A percentile compares a stretch with the other conserved stretches of the same genome.
These are phyloP conservation scores for Silene uniflora DNA, from an alignment of 148 eudicot species.

Conservation along the genomic window DNA sequence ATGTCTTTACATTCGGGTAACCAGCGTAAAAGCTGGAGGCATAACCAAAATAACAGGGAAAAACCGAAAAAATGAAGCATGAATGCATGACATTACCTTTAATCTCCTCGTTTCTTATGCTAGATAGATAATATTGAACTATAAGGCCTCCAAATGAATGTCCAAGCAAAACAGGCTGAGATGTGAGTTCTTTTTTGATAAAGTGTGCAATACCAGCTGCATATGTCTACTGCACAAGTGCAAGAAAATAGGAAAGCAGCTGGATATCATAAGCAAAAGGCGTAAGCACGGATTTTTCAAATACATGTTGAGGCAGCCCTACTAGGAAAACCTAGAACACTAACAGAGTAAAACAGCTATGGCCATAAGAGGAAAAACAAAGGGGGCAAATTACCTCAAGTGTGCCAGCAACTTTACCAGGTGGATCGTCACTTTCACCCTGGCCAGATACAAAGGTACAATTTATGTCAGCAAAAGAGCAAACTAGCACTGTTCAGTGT, in stretches of 20 bases:
- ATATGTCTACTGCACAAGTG: conserved; percentile 79
- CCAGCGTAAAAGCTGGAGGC: background rate
- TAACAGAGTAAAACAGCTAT: background rate
- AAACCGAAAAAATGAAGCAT: conserved; percentile 3
- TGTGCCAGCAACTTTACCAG: conserved; percentile 68
- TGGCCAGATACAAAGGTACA: conserved; percentile 28
- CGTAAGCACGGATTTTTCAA: background rate
- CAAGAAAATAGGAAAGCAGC: conserved; percentile 20
- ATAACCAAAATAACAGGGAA: background rate
- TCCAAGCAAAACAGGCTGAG: conserved; percentile 69
- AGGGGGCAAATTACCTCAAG: conserved; percentile 55
- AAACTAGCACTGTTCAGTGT: no score
- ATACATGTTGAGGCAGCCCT: background rate
- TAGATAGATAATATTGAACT: conserved; percentile 78
- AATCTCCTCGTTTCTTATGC: conserved; percentile 31
- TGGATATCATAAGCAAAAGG: background rate
- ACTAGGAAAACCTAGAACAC: background rate
- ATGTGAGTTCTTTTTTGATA: conserved; percentile 47
- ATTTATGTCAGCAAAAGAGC: conserved; percentile 14
- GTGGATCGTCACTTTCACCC: conserved; percentile 92
- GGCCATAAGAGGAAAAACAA: background rate
- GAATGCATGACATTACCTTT: conserved; percentile 30
- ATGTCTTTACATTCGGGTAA: no score
- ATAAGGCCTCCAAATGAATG: conserved; percentile 95
- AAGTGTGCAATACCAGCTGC: conserved; percentile 77